Evolutionary conservation across 352 stramenopile genomes (phyloP).

Genomic region (Elongisporangium senticosum): DNA sequence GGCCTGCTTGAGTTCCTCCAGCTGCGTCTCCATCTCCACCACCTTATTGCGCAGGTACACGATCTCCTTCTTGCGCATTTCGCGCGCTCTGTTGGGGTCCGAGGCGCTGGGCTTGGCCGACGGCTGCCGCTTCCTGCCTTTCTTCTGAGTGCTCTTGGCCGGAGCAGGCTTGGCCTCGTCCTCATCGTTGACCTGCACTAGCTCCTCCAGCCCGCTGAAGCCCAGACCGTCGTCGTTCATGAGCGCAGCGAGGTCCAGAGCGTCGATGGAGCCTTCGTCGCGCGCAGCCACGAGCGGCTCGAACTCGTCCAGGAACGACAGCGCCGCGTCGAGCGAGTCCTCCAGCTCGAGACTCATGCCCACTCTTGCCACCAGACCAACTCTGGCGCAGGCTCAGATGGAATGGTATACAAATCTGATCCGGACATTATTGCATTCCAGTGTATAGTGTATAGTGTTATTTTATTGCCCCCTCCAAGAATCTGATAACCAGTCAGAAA

Average conservation of each 20-base stretch:
- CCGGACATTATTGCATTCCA: no score
- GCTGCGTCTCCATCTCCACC: constrained; percentile 31
- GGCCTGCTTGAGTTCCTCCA: constrained; percentile 18
- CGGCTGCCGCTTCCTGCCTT: background rate
- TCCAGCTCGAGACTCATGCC: background rate
- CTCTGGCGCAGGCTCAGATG: background rate
- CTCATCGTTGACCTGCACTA: background rate
- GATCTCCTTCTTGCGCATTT: constrained; percentile 31
- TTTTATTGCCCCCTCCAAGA: no score
- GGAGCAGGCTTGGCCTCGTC: background rate
- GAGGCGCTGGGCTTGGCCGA: constrained; percentile 15
- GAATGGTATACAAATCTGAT: background rate
- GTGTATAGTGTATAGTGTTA: no score
- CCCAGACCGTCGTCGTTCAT: no score
- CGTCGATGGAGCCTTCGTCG: background rate
- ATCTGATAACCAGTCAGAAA: no score
- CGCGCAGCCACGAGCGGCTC: background rate
- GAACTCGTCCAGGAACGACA: constrained; percentile 30
- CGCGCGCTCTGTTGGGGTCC: constrained; percentile 30
- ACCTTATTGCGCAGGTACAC: constrained; percentile 36
- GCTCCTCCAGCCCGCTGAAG: background rate
- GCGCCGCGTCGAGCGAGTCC: constrained; percentile 14
- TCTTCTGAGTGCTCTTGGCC: background rate
- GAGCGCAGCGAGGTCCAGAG: no score
- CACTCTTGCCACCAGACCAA: background rate